phyloP scores from a whole-genome alignment of 2,329 filamentous ascomycete genomes.

The Xylariomycetidae sp. region DNA sequence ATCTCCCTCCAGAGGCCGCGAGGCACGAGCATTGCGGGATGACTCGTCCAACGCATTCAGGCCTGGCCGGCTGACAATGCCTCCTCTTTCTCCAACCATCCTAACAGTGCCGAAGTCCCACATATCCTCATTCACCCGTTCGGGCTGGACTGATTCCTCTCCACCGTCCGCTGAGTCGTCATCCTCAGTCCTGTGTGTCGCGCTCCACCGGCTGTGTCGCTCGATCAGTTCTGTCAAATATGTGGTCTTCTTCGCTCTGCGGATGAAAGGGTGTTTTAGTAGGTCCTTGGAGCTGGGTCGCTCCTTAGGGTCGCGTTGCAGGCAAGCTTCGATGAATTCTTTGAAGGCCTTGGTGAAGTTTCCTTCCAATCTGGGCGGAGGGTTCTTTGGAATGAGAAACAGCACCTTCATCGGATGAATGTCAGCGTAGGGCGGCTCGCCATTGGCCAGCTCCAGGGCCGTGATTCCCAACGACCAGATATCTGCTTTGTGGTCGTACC shows the following conservation, averaged over 20 bases:
- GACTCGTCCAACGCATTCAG: slow-evolving; percentile 72
- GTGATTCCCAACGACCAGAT: slow-evolving; percentile 97
- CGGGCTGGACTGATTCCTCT: slow-evolving; percentile 50
- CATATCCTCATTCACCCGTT: slow-evolving; percentile 68
- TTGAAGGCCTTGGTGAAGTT: slow-evolving; percentile 80
- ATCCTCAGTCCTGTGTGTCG: slow-evolving; percentile 67
- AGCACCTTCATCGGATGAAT: slow-evolving; percentile 98
- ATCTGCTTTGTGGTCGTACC: slow-evolving; percentile 95
- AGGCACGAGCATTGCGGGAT: slow-evolving; percentile 67
- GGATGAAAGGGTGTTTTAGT: slow-evolving; percentile 83
- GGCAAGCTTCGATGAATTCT: slow-evolving; percentile 75
- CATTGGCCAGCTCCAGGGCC: slow-evolving; percentile 82
- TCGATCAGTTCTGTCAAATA: slow-evolving; percentile 96
- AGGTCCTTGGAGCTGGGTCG: slow-evolving; percentile 82
- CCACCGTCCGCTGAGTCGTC: slow-evolving; percentile 60
- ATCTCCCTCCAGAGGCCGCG: slow-evolving; percentile 46
- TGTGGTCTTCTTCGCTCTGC: slow-evolving; percentile 89
- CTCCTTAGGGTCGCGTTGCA: slow-evolving; percentile 84
- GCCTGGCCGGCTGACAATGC: slow-evolving; percentile 48
- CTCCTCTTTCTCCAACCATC: slow-evolving; percentile 63
- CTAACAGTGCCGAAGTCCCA: slow-evolving; percentile 98
- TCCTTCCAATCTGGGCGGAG: slow-evolving; percentile 73
- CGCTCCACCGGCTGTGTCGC: slow-evolving; percentile 79
- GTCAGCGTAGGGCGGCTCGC: slow-evolving; percentile 90
- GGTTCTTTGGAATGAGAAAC: slow-evolving; percentile 93